Conservation (phyloP, 1,284 basidiomycete species). For the Vanrija sp. region DNA sequence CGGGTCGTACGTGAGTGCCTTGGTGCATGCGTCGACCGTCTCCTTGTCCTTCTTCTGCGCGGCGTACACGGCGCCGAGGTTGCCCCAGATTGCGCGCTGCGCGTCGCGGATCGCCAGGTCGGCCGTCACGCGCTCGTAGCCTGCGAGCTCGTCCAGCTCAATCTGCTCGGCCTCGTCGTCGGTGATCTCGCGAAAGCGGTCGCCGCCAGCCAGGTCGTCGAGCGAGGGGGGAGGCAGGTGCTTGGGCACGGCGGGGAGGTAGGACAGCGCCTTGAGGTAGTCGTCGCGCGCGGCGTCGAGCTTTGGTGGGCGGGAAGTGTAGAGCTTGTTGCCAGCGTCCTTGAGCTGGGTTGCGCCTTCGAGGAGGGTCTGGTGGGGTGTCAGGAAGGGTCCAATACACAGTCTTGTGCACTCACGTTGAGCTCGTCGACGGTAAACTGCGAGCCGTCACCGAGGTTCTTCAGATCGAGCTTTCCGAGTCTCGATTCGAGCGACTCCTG, state of each 20-base stretch:
- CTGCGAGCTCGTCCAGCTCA: slow-evolving; percentile 13
- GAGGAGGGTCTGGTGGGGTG: slow-evolving; percentile 20
- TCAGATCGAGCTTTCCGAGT: neutral
- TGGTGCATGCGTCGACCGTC: slow-evolving; percentile 48
- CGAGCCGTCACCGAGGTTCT: neutral
- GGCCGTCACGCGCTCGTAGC: slow-evolving; percentile 19
- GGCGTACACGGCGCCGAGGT: slow-evolving; percentile 39
- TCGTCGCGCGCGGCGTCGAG: slow-evolving; percentile 27
- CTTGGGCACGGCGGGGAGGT: slow-evolving; percentile 20
- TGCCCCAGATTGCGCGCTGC: slow-evolving; percentile 40
- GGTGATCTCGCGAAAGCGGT: slow-evolving; percentile 22
- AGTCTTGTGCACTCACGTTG: neutral
- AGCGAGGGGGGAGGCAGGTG: slow-evolving; percentile 3
- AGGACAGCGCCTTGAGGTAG: slow-evolving; percentile 33
- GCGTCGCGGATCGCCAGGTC: slow-evolving; percentile 33
- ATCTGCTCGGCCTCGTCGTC: slow-evolving; percentile 42
- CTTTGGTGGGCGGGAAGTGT: slow-evolving; percentile 21
- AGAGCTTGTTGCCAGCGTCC: slow-evolving; percentile 33
- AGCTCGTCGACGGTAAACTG: neutral
- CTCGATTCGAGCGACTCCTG: neutral
- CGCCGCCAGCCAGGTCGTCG: neutral
- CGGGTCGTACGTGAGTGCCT: slow-evolving; percentile 76
- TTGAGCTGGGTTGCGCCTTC: slow-evolving; percentile 29
- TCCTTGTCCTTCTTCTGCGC: slow-evolving; percentile 40
- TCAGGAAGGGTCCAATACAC: neutral